Evolutionary conservation across 495 filamentous ascomycete species (phyloP).

Genomic region (Hypoxylon fragiforme): DNA sequence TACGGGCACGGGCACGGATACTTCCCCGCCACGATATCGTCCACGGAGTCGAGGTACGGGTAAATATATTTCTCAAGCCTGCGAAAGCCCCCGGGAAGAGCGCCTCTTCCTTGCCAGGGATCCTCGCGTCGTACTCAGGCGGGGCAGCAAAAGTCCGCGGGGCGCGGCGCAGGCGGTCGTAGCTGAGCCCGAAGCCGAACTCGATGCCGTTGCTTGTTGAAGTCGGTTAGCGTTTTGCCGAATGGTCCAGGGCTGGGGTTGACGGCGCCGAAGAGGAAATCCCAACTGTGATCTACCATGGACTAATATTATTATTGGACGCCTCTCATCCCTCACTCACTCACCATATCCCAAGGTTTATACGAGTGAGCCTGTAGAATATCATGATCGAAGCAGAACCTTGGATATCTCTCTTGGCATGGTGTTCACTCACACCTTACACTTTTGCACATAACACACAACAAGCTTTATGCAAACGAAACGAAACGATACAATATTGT

Average conservation of each 20-base stretch:
- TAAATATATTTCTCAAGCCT: constrained; percentile 82
- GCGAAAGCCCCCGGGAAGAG: constrained; percentile 71
- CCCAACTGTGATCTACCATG: too few relatives aligned
- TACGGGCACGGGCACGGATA: constrained; percentile 74
- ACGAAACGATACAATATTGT: too few relatives aligned
- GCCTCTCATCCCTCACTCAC: too few relatives aligned
- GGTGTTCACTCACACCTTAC: too few relatives aligned
- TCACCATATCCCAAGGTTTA: too few relatives aligned
- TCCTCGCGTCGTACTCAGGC: constrained; percentile 58
- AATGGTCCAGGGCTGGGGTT: too few relatives aligned
- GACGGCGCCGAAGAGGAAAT: too few relatives aligned
- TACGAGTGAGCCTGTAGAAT: too few relatives aligned
- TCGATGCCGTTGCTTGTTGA: constrained; percentile 77
- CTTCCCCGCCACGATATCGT: constrained; percentile 56
- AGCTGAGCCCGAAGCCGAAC: constrained; percentile 80
- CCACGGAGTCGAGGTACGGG: constrained; percentile 70
- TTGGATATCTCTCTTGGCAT: too few relatives aligned
- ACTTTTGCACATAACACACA: too few relatives aligned
- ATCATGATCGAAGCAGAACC: too few relatives aligned
- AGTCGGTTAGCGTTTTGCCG: constrained; percentile 79
- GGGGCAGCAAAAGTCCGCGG: constrained; percentile 59
- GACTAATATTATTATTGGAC: constrained; percentile 71
- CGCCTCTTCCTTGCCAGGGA: constrained; percentile 60
- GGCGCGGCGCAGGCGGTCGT: constrained; percentile 67
- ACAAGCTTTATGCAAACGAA: too few relatives aligned